phyloP scores from a whole-genome alignment of 306 rosid genomes.

The Canavalia ensiformis region DNA sequence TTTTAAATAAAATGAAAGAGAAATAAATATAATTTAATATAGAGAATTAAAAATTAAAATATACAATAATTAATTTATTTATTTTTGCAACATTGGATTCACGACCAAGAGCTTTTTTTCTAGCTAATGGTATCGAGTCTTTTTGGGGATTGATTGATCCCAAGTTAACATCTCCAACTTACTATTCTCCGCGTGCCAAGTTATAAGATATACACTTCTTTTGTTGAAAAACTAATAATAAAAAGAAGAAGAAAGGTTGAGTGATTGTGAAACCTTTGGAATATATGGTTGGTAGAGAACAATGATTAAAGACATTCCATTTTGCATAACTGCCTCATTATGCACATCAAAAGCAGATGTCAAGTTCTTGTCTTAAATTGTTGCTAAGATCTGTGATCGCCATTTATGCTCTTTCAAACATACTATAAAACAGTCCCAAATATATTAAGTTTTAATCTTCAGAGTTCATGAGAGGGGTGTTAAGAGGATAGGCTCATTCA shows the following conservation, averaged over 20 bases:
- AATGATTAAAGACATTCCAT: slow-evolving; percentile 31
- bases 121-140: too few species aligned
- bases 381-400: background rate
- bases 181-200: background rate
- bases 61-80: too few species aligned
- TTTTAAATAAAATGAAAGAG: too few species aligned
- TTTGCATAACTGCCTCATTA: background rate
- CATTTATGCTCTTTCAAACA: background rate
- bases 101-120: background rate
- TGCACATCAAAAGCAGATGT: slow-evolving; percentile 16
- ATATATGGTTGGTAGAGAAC: slow-evolving; percentile 30
- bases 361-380: slow-evolving; percentile 15
- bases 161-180: slow-evolving; percentile 3
- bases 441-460: too few species aligned
- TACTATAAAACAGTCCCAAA: background rate
- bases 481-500: background rate
- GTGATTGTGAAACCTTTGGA: slow-evolving; percentile 20
- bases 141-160: background rate
- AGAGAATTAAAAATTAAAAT: too few species aligned
- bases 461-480: too few species aligned
- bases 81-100: too few species aligned
- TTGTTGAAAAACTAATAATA: background rate
- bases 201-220: background rate
- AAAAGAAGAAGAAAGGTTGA: background rate
- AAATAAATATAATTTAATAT: too few species aligned